A percentile compares a stretch with the other conserved stretches of the same genome.
These are phyloP conservation scores for Nitzschia sp. DNA, from an alignment of 108 stramenopile species.

Conservation along the genomic window DNA sequence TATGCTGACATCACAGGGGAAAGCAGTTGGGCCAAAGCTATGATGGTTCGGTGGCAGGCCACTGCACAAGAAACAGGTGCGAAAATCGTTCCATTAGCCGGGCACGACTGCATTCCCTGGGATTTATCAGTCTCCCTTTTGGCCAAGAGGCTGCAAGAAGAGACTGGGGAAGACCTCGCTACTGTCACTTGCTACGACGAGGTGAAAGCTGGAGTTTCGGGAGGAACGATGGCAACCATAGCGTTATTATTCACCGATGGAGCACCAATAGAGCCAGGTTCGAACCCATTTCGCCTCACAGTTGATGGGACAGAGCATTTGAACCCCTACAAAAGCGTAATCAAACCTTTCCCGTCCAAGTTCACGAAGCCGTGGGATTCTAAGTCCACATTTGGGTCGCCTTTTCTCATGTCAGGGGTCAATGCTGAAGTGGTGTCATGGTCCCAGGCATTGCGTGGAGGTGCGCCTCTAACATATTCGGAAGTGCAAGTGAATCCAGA, in stretches of 20 bases:
- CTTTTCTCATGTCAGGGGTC: constrained; percentile 77
- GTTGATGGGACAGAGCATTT: background rate
- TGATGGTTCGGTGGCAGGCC: constrained; percentile 64
- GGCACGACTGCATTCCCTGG: constrained; percentile 91
- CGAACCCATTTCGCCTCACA: background rate
- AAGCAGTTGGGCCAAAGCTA: constrained; percentile 75
- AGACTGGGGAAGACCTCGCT: constrained; percentile 35
- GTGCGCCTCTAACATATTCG: constrained; percentile 43
- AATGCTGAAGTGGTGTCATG: constrained; percentile 68
- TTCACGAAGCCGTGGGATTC: constrained; percentile 11
- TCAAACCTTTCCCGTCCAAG: constrained; percentile 9
- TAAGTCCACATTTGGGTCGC: constrained; percentile 7
- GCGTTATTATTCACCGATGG: background rate
- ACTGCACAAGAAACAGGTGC: constrained; percentile 71
- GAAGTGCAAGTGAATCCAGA: constrained; percentile 43
- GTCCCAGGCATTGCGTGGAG: constrained; percentile 52
- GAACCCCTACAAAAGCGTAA: constrained; percentile 25
- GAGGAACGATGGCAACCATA: constrained; percentile 35
- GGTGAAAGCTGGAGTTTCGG: constrained; percentile 44
- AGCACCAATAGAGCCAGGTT: background rate
- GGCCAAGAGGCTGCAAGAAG: constrained; percentile 36
- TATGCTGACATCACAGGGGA: constrained; percentile 96
- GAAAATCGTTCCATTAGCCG: constrained; percentile 74
- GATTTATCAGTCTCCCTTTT: constrained; percentile 65
- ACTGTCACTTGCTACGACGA: constrained; percentile 55